Evolutionary conservation across 2,329 filamentous ascomycete genomes (phyloP), one percentile per base, ranked within the genome.

Genomic region (Zasmidium angulare): DNA sequence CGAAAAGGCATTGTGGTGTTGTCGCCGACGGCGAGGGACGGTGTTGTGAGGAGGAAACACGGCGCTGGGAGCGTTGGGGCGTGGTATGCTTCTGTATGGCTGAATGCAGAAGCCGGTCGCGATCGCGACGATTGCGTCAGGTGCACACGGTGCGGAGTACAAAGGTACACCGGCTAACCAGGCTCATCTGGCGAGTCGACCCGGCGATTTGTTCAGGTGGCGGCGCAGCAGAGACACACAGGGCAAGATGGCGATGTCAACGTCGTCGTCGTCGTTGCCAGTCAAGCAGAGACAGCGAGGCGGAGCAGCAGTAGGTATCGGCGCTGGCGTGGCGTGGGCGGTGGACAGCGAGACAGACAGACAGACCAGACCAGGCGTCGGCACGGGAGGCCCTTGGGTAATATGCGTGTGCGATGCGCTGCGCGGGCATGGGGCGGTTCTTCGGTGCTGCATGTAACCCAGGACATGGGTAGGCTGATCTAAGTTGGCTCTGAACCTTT

Each of bases 1-100:
- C 86, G 84, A 73, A 90, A 87, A 79, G 91, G 91, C 93, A 98
- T 98, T 43, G 64, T 78, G 50, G 40, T 31, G 51, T 43, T 23
- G 58, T 59, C 60, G 63, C 53, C 48, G n/a, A 47, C 47, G 55
- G 56, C 46, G 56, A 53, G 22, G 46, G 46, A 50, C 46, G 22
- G 24, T 29, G 22, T 43, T 43, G 36, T 43, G 36, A 17, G 14
- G n/a, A 19, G n/a, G 6, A 43, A 17, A 43, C 36, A 43, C 36
- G 36, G 36, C 36, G 36, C 36, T 43, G 36, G 6, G 36, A 43
- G 36, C 4, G 36, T 43, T 43, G 36, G 36, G 36, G 36, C 36
- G 36, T 19, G 36, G 36, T 43, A 19, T 43, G 36, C 12, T 43
- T 43, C 36, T 51, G 24, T 51, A 29, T 55, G 36, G 52, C 52